Conservation (phyloP, 306 rosid species). For the Ormosia semicastrata region DNA sequence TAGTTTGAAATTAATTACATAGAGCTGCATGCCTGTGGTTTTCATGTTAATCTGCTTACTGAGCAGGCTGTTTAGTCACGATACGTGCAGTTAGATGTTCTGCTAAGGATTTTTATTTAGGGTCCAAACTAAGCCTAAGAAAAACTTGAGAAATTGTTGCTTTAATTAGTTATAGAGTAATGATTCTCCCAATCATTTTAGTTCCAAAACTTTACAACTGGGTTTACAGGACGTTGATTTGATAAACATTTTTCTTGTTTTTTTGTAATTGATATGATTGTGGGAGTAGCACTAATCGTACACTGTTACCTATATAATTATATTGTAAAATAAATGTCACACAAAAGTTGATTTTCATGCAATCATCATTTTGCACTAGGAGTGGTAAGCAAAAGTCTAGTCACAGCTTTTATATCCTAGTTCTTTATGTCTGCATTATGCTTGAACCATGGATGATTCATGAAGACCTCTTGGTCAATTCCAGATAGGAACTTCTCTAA, state of each 20-base stretch:
- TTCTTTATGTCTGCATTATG: constrained; percentile 28
- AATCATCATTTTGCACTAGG: constrained; percentile 26
- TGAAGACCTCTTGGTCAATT: constrained; percentile 54
- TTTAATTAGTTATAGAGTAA: background rate
- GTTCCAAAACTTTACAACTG: background rate
- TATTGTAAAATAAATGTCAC: constrained; percentile 5
- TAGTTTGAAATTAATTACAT: background rate
- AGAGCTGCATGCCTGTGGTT: background rate
- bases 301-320: background rate
- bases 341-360: constrained; percentile 33
- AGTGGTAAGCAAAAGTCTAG: constrained; percentile 20
- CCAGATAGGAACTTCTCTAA: constrained; percentile 52
- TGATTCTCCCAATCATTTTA: background rate
- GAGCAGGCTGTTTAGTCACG: background rate
- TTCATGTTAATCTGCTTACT: background rate
- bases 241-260: background rate
- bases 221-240: background rate
- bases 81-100: background rate
- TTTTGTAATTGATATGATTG: background rate
- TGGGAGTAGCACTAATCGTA: background rate
- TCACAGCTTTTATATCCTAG: constrained; percentile 19
- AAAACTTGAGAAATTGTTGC: background rate
- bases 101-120: background rate
- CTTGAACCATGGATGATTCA: constrained; percentile 52
- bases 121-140: background rate